A percentile compares a stretch with the other conserved stretches of the same genome.
Conservation (phyloP, 2,329 filamentous ascomycete species). For the Penicillium sp. region DNA sequence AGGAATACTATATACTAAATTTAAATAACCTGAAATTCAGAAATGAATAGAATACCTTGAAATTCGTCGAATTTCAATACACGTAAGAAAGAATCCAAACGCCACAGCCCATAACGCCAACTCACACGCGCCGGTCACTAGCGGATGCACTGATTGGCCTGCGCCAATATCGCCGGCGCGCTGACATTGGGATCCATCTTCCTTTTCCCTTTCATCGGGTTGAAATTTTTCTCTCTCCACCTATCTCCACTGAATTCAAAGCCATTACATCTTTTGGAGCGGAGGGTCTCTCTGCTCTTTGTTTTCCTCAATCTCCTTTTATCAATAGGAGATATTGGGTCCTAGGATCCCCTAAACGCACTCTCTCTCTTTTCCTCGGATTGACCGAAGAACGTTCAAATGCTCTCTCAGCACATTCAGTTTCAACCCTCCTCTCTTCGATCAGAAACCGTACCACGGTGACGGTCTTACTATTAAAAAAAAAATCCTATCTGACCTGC, state of each 20-base stretch:
- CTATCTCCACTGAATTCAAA: slow-evolving; percentile 10
- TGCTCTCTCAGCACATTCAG: slow-evolving; percentile 44
- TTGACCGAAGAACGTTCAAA: slow-evolving; percentile 44
- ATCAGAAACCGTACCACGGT: slow-evolving; percentile 46
- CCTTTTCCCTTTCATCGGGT: slow-evolving; percentile 12
- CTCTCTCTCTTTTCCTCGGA: slow-evolving; percentile 20
- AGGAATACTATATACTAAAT: background rate
- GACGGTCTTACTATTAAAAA: slow-evolving; percentile 39
- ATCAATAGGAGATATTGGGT: slow-evolving; percentile 3
- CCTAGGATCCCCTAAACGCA: slow-evolving; percentile 10
- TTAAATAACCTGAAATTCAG: background rate
- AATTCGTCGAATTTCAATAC: slow-evolving; percentile 17
- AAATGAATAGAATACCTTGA: slow-evolving; percentile 11
- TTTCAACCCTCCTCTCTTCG: slow-evolving; percentile 41
- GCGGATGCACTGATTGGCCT: slow-evolving; percentile 9
- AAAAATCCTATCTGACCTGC: slow-evolving; percentile 19
- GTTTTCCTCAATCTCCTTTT: slow-evolving; percentile 4
- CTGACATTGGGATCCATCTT: slow-evolving; percentile 9
- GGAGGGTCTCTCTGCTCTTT: slow-evolving; percentile 9
- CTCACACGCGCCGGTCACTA: slow-evolving; percentile 10
- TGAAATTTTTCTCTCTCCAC: slow-evolving; percentile 23
- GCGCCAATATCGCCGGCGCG: slow-evolving; percentile 11
- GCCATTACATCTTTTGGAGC: slow-evolving; percentile 11
- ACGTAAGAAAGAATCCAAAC: slow-evolving; percentile 10
- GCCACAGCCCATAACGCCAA: slow-evolving; percentile 14